Evolutionary conservation across 441 rosid species (phyloP).

Genomic region (Dalechampia spathulata): DNA sequence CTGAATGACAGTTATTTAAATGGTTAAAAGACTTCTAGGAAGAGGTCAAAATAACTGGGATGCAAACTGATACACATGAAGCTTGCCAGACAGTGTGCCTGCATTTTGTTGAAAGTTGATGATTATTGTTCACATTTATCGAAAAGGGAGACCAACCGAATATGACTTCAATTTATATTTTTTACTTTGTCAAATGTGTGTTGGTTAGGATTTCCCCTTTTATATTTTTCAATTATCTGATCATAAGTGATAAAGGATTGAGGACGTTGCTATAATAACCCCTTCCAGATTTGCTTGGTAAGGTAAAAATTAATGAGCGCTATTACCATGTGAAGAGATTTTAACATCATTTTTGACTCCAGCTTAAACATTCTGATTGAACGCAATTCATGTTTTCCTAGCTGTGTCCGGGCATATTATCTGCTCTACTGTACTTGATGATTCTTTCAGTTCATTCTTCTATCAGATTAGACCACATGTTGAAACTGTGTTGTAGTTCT

Average conservation of each 20-base stretch:
- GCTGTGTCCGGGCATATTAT: neutral
- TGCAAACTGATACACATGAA: neutral
- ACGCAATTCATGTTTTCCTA: neutral
- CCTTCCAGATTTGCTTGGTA: too few relatives aligned
- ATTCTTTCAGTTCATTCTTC: too few relatives aligned
- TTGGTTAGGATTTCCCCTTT: too few relatives aligned
- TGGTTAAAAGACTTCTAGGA: neutral
- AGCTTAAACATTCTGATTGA: neutral
- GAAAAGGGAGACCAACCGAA: too few relatives aligned
- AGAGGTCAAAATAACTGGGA: neutral
- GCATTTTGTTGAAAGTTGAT: neutral
- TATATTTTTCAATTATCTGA: too few relatives aligned
- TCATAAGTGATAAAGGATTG: neutral
- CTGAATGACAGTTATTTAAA: neutral
- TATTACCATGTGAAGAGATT: neutral
- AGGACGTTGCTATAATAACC: neutral
- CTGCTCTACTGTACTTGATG: too few relatives aligned
- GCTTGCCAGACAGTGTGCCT: neutral
- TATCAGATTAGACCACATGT: neutral
- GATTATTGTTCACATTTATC: too few relatives aligned
- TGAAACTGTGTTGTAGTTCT: neutral
- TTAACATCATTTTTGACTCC: neutral
- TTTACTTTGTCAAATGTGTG: too few relatives aligned
- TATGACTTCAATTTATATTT: too few relatives aligned
- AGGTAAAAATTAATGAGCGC: too few relatives aligned